Evolutionary conservation across 768 basidiomycete genomes (phyloP).

Genomic region (Trametes sanguinea): DNA sequence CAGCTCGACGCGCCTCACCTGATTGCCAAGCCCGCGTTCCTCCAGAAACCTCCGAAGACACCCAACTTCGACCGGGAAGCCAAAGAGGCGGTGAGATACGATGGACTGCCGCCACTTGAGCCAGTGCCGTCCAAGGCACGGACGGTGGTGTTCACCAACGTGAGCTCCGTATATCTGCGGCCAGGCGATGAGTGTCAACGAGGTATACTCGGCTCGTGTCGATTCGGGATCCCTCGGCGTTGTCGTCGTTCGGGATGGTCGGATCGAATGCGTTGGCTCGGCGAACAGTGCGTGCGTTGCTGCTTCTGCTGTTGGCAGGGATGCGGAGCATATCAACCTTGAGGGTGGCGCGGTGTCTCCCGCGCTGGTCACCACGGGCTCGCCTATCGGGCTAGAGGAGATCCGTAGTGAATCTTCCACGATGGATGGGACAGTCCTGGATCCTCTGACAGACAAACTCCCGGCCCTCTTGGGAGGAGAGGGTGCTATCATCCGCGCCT

Average conservation of each 20-base stretch:
- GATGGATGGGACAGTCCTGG: slow-evolving; percentile 48
- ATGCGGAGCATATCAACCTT: slow-evolving; percentile 49
- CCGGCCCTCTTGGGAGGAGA: slow-evolving; percentile 40
- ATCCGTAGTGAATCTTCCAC: slow-evolving; percentile 67
- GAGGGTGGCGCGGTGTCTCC: slow-evolving; percentile 67
- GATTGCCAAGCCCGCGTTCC: slow-evolving; percentile 51
- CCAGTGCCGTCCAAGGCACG: slow-evolving; percentile 36
- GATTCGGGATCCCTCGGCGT: slow-evolving; percentile 31
- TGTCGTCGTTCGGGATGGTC: slow-evolving; percentile 55
- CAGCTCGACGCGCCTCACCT: slow-evolving; percentile 56
- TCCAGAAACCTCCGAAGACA: slow-evolving; percentile 55
- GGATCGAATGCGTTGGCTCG: slow-evolving; percentile 53
- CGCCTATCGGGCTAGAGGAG: slow-evolving; percentile 67
- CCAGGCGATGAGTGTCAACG: slow-evolving; percentile 33
- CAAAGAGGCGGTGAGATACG: slow-evolving; percentile 52
- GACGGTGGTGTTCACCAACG: slow-evolving; percentile 65
- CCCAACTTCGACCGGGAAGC: slow-evolving; percentile 65
- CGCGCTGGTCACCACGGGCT: slow-evolving; percentile 64
- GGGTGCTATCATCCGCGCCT: slow-evolving; percentile 55
- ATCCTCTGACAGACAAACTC: slow-evolving; percentile 41
- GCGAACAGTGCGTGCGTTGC: slow-evolving; percentile 26
- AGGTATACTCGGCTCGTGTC: slow-evolving; percentile 33
- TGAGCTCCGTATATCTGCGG: slow-evolving; percentile 50
- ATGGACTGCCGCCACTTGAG: slow-evolving; percentile 67
- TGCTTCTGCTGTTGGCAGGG: background rate